These are phyloP conservation scores for Pyricularia pennisetigena DNA, from an alignment of 2,329 filamentous ascomycete genomes.

Conservation along the genomic window DNA sequence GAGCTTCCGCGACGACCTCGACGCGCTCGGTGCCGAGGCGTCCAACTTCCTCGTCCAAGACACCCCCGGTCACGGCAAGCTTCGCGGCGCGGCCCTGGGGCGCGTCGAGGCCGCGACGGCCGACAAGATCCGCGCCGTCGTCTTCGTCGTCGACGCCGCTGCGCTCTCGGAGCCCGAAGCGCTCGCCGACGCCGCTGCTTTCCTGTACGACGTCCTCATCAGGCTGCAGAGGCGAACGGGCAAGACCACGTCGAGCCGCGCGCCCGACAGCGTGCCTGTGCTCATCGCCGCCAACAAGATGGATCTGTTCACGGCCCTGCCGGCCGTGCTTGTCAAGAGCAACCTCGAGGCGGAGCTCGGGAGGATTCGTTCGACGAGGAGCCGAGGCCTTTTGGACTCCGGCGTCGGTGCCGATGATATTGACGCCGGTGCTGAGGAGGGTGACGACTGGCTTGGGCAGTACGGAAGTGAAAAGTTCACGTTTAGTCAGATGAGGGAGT, in stretches of 20 bases:
- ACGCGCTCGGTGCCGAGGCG: conserved; percentile 43
- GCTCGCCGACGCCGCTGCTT: conserved; percentile 66
- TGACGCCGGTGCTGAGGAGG: conserved; percentile 58
- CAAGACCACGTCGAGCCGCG: conserved; percentile 30
- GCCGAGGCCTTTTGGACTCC: conserved; percentile 74
- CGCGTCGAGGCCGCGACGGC: conserved; percentile 24
- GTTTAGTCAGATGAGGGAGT: conserved; percentile 76
- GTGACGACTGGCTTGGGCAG: conserved; percentile 77
- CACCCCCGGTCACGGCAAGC: conserved; percentile 92
- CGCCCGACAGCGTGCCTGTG: conserved; percentile 55
- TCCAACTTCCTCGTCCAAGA: conserved; percentile 71
- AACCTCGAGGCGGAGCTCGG: conserved; percentile 74
- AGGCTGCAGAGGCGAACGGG: conserved; percentile 59
- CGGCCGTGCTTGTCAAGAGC: conserved; percentile 62
- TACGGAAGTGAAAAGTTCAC: conserved; percentile 68
- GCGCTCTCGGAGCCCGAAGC: conserved; percentile 48
- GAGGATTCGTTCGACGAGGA: conserved; percentile 64
- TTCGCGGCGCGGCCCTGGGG: conserved; percentile 60
- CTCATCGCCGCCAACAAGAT: conserved; percentile 90
- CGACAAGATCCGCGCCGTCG: conserved; percentile 55
- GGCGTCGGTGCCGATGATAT: conserved; percentile 58
- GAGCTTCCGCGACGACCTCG: conserved; percentile 43
- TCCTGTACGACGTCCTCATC: conserved; percentile 84
- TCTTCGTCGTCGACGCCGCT: conserved; percentile 85
- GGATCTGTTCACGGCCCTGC: conserved; percentile 88